Base-by-base conservation (phyloP, 495 filamentous ascomycete genomes). In the Bathelium albidoporum region DNA sequence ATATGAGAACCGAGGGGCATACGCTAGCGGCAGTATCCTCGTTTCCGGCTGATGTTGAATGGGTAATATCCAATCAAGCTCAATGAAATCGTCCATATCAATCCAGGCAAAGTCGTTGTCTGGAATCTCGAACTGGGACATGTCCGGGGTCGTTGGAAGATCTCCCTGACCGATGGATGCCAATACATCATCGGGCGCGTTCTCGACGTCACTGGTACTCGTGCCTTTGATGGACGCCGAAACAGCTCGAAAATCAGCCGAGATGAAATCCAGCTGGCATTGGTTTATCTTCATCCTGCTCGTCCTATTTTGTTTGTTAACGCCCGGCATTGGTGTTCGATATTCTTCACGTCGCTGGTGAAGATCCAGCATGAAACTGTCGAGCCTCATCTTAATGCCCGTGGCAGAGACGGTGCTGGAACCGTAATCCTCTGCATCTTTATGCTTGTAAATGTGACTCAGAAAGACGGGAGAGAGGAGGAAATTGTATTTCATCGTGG, bases 1-100 rank as follows among this genome's bases (percentile, higher is more conserved):
- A 73, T 97, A 98, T 0, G 95, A 97, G 68, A 98, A 93, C 0
- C 92, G 85, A 32, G 94, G 95, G 12, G 94, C 89, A 68, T 86
- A 98, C 1, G 88, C 95, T 10, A 98, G 79, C 1, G 94, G 94
- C 62, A 97, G 78, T 58, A 98, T 97, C 69, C 90, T 89, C 1
- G 93, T 96, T 62, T 94, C 87, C 24, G 95, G 94, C 64, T 95
- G 92, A 29, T 89, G 87, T 68, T 94, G 89, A 29, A 89, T 89
- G 0, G 94, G 93, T 20, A 97, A 77, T 63, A 96, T 89, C 91
- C 93, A 97, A 71, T 96, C 94, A 11, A 97, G 79, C 73, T 98
- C 94, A 29, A 97, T 90, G 76, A 97, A 97, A 72, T 98, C 94
- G 74, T 98, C 94, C 91, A 97, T 97, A 72, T 98, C 94, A 69